phyloP scores from a whole-genome alignment of 805 yeast genomes.

The Ogataea neopini region DNA sequence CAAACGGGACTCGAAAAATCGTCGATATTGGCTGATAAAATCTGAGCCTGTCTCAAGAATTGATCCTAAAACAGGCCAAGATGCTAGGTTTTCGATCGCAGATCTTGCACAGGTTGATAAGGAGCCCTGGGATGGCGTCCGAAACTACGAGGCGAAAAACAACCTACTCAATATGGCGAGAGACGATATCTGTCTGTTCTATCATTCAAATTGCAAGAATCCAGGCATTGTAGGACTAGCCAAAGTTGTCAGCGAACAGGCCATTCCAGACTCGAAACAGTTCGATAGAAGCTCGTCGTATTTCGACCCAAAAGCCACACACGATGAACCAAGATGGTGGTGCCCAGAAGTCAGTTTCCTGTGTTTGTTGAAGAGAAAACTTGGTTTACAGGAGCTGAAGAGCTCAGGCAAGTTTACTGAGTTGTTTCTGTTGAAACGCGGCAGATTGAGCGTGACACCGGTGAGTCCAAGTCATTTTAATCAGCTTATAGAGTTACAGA shows the following conservation, averaged over 20 bases:
- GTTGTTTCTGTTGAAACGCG: slow-evolving; percentile 48
- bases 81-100: slow-evolving; percentile 49
- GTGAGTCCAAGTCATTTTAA: slow-evolving; percentile 46
- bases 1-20: slow-evolving; percentile 28
- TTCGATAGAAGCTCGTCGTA: slow-evolving; percentile 45
- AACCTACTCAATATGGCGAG: slow-evolving; percentile 47
- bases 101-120: slow-evolving; percentile 40
- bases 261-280: slow-evolving; percentile 43
- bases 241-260: slow-evolving; percentile 33
- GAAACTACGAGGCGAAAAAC: slow-evolving; percentile 59
- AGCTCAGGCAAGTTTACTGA: slow-evolving; percentile 35
- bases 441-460: slow-evolving; percentile 53
- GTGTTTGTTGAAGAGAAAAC: slow-evolving; percentile 44
- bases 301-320: slow-evolving; percentile 47
- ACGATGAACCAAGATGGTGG: slow-evolving; percentile 54
- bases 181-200: slow-evolving; percentile 51
- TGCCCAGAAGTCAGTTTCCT: slow-evolving; percentile 51
- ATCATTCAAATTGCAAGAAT: slow-evolving; percentile 53
- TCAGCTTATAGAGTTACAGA: slow-evolving; percentile 39
- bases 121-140: slow-evolving; percentile 62
- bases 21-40: slow-evolving; percentile 54
- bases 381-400: slow-evolving; percentile 43
- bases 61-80: slow-evolving; percentile 47
- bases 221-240: slow-evolving; percentile 60
- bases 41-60: slow-evolving; percentile 54